Conservation (phyloP, 148 eudicot genomes). For the Silene uniflora region DNA sequence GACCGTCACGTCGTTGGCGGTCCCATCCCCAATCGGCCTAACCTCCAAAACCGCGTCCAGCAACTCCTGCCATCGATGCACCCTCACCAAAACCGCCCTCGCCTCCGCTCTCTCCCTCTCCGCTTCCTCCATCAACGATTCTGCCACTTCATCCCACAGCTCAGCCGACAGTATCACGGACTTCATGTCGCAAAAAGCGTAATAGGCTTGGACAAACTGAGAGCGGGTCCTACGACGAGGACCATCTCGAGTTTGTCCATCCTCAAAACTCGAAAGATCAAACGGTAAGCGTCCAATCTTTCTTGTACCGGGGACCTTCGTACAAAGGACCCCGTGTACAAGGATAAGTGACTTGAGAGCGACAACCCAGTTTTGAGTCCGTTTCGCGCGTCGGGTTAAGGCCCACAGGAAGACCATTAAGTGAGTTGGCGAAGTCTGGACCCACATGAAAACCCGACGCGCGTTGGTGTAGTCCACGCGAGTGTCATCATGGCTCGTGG, state of each 20-base stretch:
- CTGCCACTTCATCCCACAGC: slow-evolving; percentile 24
- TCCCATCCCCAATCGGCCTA: slow-evolving; percentile 30
- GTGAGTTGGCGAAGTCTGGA: slow-evolving; percentile 41
- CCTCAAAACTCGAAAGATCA: slow-evolving; percentile 57
- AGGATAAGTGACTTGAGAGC: slow-evolving; percentile 68
- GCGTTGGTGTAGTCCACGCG: slow-evolving; percentile 41
- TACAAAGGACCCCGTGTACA: slow-evolving; percentile 57
- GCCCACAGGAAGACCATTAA: slow-evolving; percentile 48
- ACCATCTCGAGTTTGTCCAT: slow-evolving; percentile 17
- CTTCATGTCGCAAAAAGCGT: slow-evolving; percentile 54
- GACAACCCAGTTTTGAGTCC: slow-evolving; percentile 55
- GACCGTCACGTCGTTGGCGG: slow-evolving; percentile 21
- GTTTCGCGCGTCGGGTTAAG: slow-evolving; percentile 43
- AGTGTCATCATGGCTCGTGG: slow-evolving; percentile 69
- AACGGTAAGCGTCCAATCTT: slow-evolving; percentile 71
- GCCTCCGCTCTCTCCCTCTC: neutral
- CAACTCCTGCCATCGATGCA: slow-evolving; percentile 60
- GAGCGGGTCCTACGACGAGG: no score
- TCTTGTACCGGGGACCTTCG: slow-evolving; percentile 34
- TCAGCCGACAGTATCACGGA: slow-evolving; percentile 35
- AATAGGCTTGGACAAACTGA: slow-evolving; percentile 56
- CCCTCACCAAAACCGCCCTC: slow-evolving; percentile 26
- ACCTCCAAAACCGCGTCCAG: slow-evolving; percentile 56
- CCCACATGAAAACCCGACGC: slow-evolving; percentile 47
- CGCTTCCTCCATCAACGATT: neutral